These are phyloP conservation scores for Fraxinus sp. DNA, from an alignment of 305 asterid species.

Conservation along the genomic window DNA sequence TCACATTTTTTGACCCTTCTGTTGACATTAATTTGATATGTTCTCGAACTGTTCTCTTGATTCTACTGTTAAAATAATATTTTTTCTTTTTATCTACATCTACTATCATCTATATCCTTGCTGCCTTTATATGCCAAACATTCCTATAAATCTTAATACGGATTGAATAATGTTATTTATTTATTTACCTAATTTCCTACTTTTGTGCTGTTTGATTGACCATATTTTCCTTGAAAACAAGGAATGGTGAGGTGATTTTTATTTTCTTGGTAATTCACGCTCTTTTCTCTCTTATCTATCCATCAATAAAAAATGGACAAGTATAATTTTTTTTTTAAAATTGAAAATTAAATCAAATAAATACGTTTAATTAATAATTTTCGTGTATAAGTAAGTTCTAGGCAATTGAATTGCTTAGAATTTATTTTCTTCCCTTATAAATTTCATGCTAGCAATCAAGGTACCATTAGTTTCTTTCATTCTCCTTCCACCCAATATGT, in stretches of 20 bases:
- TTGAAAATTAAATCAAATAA: too few species aligned
- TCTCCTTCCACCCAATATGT: neutral
- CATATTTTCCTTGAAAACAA: neutral
- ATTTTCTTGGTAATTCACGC: neutral
- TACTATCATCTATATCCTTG: neutral
- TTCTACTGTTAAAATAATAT: neutral
- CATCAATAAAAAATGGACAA: neutral
- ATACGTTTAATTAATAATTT: too few species aligned
- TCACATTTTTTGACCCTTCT: slow-evolving; percentile 21
- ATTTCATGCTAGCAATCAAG: neutral
- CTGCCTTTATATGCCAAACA: neutral
- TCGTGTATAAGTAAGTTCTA: neutral
- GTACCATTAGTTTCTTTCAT: neutral
- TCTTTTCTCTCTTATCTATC: neutral
- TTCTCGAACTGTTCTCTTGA: neutral
- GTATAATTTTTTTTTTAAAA: too few species aligned
- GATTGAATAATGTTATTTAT: neutral
- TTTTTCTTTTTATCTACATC: neutral
- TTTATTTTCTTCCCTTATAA: neutral
- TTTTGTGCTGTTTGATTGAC: neutral
- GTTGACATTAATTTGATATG: slow-evolving; percentile 28
- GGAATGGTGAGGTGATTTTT: neutral
- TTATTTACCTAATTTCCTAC: too few species aligned
- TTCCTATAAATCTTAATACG: neutral
- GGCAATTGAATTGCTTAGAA: neutral